Evolutionary conservation across 306 rosid species (phyloP).

Genomic region (Cucurbita moschata): DNA sequence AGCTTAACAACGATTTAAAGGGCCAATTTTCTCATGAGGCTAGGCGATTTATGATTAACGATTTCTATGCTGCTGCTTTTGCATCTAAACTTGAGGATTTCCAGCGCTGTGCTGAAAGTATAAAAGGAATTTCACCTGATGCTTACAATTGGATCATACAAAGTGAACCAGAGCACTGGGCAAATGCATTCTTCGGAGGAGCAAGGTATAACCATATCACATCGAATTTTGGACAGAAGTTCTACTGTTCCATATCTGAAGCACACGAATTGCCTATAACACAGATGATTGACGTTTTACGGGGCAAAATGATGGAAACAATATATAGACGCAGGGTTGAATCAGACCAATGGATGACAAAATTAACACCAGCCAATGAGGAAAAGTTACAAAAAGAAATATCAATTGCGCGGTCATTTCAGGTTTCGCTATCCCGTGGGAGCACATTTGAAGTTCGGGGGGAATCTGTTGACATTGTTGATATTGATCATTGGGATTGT

Average conservation of each 20-base stretch:
- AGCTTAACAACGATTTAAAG: slow-evolving; percentile 81
- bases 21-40: slow-evolving; percentile 96
- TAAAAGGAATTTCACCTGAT: slow-evolving; percentile 81
- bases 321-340: slow-evolving; percentile 44
- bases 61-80: slow-evolving; percentile 73
- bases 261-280: slow-evolving; percentile 92
- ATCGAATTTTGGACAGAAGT: slow-evolving; percentile 68
- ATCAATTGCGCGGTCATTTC: slow-evolving; percentile 35
- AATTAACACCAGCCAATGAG: slow-evolving; percentile 74
- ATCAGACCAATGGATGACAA: slow-evolving; percentile 64
- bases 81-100: slow-evolving; percentile 60
- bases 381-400: slow-evolving; percentile 54
- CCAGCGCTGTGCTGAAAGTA: slow-evolving; percentile 47
- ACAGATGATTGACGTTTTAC: slow-evolving; percentile 74
- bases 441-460: slow-evolving; percentile 75
- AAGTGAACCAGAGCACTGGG: slow-evolving; percentile 85
- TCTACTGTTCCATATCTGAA: slow-evolving; percentile 85
- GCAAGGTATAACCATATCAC: slow-evolving; percentile 67
- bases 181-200: slow-evolving; percentile 69
- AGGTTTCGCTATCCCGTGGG: slow-evolving; percentile 45
- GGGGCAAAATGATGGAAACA: slow-evolving; percentile 83
- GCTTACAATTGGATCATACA: slow-evolving; percentile 78
- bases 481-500: slow-evolving; percentile 74
- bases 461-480: slow-evolving; percentile 57
- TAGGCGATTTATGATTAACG: slow-evolving; percentile 82